A percentile compares a stretch with the other conserved stretches of the same genome.
Evolutionary conservation across 768 basidiomycete genomes (phyloP).

Genomic region (Xerocomellus intermedius): DNA sequence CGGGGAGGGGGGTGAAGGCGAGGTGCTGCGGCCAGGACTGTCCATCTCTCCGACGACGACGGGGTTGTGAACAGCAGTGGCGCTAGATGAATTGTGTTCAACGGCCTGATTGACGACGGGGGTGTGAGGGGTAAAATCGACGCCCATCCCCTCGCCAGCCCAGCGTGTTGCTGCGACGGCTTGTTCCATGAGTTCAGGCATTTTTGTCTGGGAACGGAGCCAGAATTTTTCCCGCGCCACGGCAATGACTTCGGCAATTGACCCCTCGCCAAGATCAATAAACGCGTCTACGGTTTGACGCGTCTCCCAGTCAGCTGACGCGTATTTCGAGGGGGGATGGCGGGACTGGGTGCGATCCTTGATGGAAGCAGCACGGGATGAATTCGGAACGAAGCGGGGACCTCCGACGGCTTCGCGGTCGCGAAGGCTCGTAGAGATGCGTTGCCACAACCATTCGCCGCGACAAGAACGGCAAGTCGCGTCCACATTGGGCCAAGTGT

Average conservation of each 20-base stretch:
- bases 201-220: constrained; percentile 62
- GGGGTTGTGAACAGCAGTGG: background rate
- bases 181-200: constrained; percentile 64
- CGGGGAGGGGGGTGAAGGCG: constrained; percentile 27
- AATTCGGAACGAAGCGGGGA: constrained; percentile 27
- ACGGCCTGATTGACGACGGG: constrained; percentile 8
- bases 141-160: constrained; percentile 35
- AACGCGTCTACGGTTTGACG: constrained; percentile 68
- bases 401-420: constrained; percentile 63
- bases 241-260: constrained; percentile 55
- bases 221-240: constrained; percentile 71
- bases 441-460: constrained; percentile 61
- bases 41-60: constrained; percentile 6
- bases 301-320: constrained; percentile 60
- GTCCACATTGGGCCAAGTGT: constrained; percentile 61
- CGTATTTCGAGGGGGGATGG: constrained; percentile 28
- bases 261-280: constrained; percentile 71
- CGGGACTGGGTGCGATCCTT: constrained; percentile 24
- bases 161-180: constrained; percentile 60
- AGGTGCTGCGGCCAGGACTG: constrained; percentile 26
- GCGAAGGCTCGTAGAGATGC: constrained; percentile 43
- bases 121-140: constrained; percentile 29
- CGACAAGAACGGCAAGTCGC: constrained; percentile 71
- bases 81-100: constrained; percentile 10
- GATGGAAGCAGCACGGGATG: constrained; percentile 12